Base-by-base conservation (phyloP, 257 asterid species). In the Lycium barbarum region DNA sequence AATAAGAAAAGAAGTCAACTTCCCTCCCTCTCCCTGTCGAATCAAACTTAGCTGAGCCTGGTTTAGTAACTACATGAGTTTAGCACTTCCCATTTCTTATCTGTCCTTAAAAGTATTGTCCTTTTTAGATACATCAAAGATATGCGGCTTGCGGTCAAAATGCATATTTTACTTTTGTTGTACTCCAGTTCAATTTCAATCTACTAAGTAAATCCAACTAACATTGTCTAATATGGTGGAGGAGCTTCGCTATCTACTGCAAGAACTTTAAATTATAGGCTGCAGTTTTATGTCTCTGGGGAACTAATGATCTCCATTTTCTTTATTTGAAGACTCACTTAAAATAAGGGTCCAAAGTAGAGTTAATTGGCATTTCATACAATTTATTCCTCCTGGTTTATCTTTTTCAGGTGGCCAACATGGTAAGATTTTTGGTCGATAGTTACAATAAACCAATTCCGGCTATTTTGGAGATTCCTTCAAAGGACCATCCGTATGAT, bases 401-500 rank as follows among this genome's bases (percentile, higher is more conserved):
- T 53, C 45, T 18, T 78, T 53, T 84, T 72, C 91, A 94, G 97
- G 95, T 95, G 65, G 99, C 97, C 84, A 94, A 94, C 79, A 94
- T 93, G 98, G 87, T 94, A 80, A 88, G 99, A 86, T 93, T 95
- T 88, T 79, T 93, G 66, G 98, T 95, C 33, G 99, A 95, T 89
- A 90, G 98, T 92, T 95, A 95, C 81, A 94, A 95, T 90, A 94
- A 92, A 83, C 98, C 97, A 43, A 86, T 95, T 84, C 98, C 99
- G 18, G 99, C 98, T 80, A 95, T 94, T 86, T 70, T 95, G 88
- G 98, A 95, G 93, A 95, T 95, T 81, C 99, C 98, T 26, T 95
- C 99, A 79, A 95, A 95, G 96, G 98, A 94, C 89, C 97, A 94
- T 63, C 99, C 98, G 0, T 94, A 94, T 49, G 98, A 95, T 90